phyloP scores from a whole-genome alignment of 2,329 filamentous ascomycete genomes.

The Monosporascus sp. region DNA sequence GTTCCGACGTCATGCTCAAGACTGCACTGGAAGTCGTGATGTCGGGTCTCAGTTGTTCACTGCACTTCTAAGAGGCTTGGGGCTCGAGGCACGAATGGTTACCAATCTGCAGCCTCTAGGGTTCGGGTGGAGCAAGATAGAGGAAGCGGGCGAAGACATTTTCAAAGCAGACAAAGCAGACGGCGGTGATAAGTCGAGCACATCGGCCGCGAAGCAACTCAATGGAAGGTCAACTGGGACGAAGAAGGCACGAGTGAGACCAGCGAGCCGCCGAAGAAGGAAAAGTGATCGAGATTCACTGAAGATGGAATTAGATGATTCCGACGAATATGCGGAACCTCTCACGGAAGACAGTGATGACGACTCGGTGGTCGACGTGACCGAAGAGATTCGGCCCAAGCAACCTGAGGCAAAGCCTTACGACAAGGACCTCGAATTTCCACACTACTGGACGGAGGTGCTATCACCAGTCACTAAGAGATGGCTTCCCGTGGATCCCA shows the following conservation, averaged over 20 bases:
- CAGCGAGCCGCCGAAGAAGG: slow-evolving; percentile 17
- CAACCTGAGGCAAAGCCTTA: slow-evolving; percentile 44
- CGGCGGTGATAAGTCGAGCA: slow-evolving; percentile 8
- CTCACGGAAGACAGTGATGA: slow-evolving; percentile 52
- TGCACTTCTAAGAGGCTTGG: slow-evolving; percentile 72
- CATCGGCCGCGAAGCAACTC: slow-evolving; percentile 34
- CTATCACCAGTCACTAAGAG: slow-evolving; percentile 76
- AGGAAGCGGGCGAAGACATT: slow-evolving; percentile 62
- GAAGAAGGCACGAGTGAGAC: slow-evolving; percentile 12
- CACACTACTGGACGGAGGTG: slow-evolving; percentile 91
- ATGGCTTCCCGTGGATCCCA: slow-evolving; percentile 73
- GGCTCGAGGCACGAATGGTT: slow-evolving; percentile 78
- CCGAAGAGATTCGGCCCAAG: slow-evolving; percentile 37
- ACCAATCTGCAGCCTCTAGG: slow-evolving; percentile 81
- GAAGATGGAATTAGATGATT: slow-evolving; percentile 32
- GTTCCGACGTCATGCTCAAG: slow-evolving; percentile 64
- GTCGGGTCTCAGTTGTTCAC: slow-evolving; percentile 87
- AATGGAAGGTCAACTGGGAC: slow-evolving; percentile 6
- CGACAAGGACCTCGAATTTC: slow-evolving; percentile 74
- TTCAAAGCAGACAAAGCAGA: slow-evolving; percentile 7
- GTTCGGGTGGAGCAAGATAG: slow-evolving; percentile 84
- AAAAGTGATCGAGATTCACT: slow-evolving; percentile 19
- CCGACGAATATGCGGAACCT: slow-evolving; percentile 43
- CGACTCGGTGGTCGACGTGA: slow-evolving; percentile 55
- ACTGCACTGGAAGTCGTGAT: slow-evolving; percentile 77